A percentile compares a stretch with the other conserved stretches of the same genome.
Conservation (phyloP, 2,329 filamentous ascomycete genomes). For the Alternaria rosae region DNA sequence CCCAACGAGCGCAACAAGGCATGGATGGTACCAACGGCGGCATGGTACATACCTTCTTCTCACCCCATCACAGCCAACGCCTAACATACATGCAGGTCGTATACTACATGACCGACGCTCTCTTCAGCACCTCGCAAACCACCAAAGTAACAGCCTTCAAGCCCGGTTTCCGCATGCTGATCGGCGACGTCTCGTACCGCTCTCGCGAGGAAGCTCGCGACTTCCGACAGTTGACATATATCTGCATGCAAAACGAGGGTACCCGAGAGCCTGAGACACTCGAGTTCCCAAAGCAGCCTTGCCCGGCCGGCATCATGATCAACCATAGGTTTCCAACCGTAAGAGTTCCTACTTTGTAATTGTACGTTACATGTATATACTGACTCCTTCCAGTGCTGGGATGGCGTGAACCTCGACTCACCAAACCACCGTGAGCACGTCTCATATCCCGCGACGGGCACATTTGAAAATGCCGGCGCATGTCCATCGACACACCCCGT, state of each 20-base stretch:
- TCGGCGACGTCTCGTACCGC: constrained; percentile 47
- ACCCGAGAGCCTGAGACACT: constrained; percentile 35
- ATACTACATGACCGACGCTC: constrained; percentile 55
- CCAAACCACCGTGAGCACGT: constrained; percentile 39
- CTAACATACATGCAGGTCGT: constrained; percentile 43
- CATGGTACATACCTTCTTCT: constrained; percentile 24
- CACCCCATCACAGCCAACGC: neutral
- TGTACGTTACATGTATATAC: neutral
- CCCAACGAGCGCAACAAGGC: constrained; percentile 53
- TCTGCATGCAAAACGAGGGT: constrained; percentile 39
- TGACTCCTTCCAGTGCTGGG: constrained; percentile 27
- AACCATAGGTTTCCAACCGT: constrained; percentile 36
- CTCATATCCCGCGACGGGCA: constrained; percentile 36
- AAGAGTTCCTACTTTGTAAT: neutral
- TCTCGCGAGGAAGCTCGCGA: constrained; percentile 30
- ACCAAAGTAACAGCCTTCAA: constrained; percentile 54
- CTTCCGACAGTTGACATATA: constrained; percentile 38
- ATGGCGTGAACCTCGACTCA: constrained; percentile 36
- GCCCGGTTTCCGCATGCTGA: constrained; percentile 55
- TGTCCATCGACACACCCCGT: constrained; percentile 41
- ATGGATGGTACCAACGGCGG: constrained; percentile 54
- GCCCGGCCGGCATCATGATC: constrained; percentile 38
- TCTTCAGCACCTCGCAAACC: constrained; percentile 40
- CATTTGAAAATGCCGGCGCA: constrained; percentile 40
- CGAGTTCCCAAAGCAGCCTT: constrained; percentile 33